phyloP scores from a whole-genome alignment of 176 grass and related monocot species.

The Hordeum vulgare region DNA sequence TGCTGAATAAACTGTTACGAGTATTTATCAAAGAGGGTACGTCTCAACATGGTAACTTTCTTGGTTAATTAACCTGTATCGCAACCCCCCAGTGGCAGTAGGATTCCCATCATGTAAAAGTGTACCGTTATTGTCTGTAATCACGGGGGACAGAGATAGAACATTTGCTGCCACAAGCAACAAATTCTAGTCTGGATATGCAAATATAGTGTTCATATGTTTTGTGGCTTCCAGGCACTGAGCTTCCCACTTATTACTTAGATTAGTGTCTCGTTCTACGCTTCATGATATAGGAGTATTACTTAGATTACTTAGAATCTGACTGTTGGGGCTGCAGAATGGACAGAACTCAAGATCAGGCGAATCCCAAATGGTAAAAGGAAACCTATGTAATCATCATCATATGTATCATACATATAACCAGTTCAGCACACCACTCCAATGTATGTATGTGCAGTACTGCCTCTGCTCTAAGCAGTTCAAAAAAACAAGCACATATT shows the following conservation, averaged over 20 bases:
- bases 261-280: not conserved
- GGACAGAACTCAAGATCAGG: not conserved
- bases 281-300: not conserved
- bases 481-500: constrained; percentile 14
- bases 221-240: not conserved
- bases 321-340: not conserved
- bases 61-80: constrained; percentile 30
- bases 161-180: constrained; percentile 16
- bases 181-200: constrained; percentile 15
- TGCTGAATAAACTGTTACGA: constrained; percentile 11
- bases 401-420: not conserved
- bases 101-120: constrained; percentile 47
- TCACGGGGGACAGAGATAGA: constrained; percentile 33
- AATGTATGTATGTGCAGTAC: not conserved
- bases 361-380: not conserved
- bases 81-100: constrained; percentile 13
- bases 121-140: constrained; percentile 49
- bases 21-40: constrained; percentile 13
- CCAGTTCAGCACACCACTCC: not conserved
- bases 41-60: constrained; percentile 9
- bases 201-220: constrained; percentile 5
- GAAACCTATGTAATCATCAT: not conserved
- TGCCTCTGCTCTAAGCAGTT: not conserved
- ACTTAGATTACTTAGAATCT: not conserved
- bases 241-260: not conserved